Base-by-base conservation (phyloP, 2,329 filamentous ascomycete genomes). In the Phaeoacremonium minimum region DNA sequence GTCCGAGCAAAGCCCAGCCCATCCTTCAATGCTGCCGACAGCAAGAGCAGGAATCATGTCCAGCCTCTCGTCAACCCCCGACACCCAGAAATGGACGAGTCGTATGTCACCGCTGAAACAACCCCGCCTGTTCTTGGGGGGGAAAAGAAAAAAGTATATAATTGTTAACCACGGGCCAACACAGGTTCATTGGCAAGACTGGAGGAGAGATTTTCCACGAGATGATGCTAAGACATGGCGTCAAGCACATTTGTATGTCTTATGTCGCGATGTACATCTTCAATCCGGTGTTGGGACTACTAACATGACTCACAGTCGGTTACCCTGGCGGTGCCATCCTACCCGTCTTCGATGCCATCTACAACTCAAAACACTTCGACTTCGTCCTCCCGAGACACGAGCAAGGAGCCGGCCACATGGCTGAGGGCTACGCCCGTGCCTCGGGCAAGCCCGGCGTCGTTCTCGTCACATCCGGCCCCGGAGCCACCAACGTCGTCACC, bases 361-460 rank as follows among this genome's bases (percentile, higher is more conserved):
- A 95, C 77, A 95, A 96, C 71, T 97, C 91, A 40, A 82, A 86
- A 70, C 85, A 96, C 66, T 95, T 97, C 69, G 83, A 96, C 45
- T 97, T 98, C 58, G 81, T 97, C 61, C 80, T 97, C 7, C 93
- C 93, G 18, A 82, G 87, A 64, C 93, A 98, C 67, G 93, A 97
- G 69, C 93, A 98, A 67, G 93, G 93, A 48, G 93, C 93, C 40
- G 93, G 93, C 46, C 93, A 98, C 67, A 98, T 97, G 93, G 93
- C 93, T 13, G 85, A 97, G 66, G 93, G 93, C 36, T 97, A 97
- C 60, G 93, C 93, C 38, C 83, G 93, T 53, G 91, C 89, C 40
- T 91, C 85, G 36, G 93, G 93, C 51, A 90, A 89, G 68, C 89
- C 90, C 40, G 93, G 93, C 57, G 93, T 97, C 39, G 93, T 98